These are phyloP conservation scores for Trichophyton mentagrophytes DNA, from an alignment of 2,329 filamentous ascomycete genomes.

Conservation along the genomic window DNA sequence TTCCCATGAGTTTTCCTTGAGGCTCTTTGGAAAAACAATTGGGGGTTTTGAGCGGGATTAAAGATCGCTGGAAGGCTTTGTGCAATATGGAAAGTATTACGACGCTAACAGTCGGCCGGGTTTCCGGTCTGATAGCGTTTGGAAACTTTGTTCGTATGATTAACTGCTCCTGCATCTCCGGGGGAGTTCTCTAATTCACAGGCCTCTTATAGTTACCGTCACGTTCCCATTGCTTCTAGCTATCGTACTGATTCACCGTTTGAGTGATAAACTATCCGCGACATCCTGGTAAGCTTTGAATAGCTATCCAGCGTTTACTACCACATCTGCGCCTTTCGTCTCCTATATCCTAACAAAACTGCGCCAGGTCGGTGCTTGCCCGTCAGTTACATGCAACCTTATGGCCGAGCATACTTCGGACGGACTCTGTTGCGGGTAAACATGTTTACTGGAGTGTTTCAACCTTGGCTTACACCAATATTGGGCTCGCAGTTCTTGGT, in stretches of 20 bases:
- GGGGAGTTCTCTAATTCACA: neutral
- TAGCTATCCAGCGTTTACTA: neutral
- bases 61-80: neutral
- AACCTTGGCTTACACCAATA: neutral
- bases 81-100: neutral
- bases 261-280: conserved; percentile 25
- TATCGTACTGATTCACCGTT: conserved; percentile 25
- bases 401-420: conserved; percentile 33
- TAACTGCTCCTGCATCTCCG: neutral
- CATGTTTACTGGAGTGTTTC: conserved; percentile 15
- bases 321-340: neutral
- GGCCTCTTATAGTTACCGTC: conserved; percentile 21
- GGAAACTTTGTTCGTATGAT: neutral
- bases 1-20: neutral
- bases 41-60: neutral
- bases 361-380: conserved; percentile 24
- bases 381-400: conserved; percentile 28
- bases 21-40: neutral
- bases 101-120: conserved; percentile 1
- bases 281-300: conserved; percentile 13
- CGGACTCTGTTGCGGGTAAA: conserved; percentile 27
- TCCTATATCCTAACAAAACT: neutral
- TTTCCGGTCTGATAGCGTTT: conserved; percentile 3
- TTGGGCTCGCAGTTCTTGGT: conserved; percentile 7
- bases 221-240: conserved; percentile 26